phyloP scores from a whole-genome alignment of 2,329 filamentous ascomycete species.

The Cladosporium sp. region DNA sequence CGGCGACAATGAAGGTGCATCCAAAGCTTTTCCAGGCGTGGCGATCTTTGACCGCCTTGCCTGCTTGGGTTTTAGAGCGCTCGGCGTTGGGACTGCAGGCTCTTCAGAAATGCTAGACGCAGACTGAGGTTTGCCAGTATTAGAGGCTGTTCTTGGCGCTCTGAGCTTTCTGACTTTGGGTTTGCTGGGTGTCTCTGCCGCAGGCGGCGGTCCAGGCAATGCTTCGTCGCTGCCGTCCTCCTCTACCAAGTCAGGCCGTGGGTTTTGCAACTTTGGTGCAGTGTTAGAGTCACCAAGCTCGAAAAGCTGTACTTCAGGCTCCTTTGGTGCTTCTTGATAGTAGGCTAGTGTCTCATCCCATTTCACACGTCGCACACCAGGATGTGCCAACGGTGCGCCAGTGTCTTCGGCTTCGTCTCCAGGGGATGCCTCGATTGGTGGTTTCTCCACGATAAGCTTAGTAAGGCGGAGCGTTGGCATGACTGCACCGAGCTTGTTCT shows the following conservation, averaged over 20 bases:
- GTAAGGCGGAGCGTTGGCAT: conserved; percentile 45
- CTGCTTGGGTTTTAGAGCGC: conserved; percentile 18
- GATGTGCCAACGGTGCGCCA: conserved; percentile 31
- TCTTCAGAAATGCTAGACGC: not conserved
- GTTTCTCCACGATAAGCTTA: conserved; percentile 35
- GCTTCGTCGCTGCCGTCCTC: conserved; percentile 7
- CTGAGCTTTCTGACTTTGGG: conserved; percentile 32
- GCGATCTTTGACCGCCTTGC: conserved; percentile 36
- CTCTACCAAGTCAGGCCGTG: not conserved
- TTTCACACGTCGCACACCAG: conserved; percentile 35
- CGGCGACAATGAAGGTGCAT: not conserved
- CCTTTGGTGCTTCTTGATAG: conserved; percentile 40
- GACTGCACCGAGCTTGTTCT: conserved; percentile 51
- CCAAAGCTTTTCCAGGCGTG: conserved; percentile 35
- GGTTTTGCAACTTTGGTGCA: conserved; percentile 6
- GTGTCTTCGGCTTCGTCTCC: conserved; percentile 13
- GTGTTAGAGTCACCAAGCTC: conserved; percentile 21
- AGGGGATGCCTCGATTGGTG: conserved; percentile 15
- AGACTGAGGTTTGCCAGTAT: conserved; percentile 20
- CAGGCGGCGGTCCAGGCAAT: conserved; percentile 19
- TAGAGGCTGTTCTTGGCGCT: conserved; percentile 27
- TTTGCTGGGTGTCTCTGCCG: conserved; percentile 34
- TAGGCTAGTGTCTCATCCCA: conserved; percentile 51
- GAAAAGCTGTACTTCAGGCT: conserved; percentile 18
- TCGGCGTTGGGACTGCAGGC: conserved; percentile 16